Evolutionary conservation across 164 flowering plant species (phyloP).

Genomic region (Nymphaea colorata): DNA sequence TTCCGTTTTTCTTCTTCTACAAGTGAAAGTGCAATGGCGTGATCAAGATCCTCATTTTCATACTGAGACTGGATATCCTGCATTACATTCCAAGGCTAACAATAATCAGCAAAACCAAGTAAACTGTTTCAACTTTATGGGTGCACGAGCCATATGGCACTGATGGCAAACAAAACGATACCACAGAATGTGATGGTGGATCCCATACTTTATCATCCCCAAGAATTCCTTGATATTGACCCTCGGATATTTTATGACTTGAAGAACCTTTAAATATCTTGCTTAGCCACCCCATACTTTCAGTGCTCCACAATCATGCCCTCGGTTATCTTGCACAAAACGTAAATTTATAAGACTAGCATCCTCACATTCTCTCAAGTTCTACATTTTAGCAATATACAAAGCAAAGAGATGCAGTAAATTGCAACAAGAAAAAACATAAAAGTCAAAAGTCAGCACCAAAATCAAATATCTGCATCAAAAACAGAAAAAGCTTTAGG

Average conservation of each 20-base stretch:
- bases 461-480: too few species aligned
- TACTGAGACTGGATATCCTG: slow-evolving; percentile 47
- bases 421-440: too few species aligned
- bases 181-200: slow-evolving; percentile 43
- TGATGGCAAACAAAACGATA: slow-evolving; percentile 8
- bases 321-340: neutral
- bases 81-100: slow-evolving; percentile 7
- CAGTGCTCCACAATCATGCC: neutral
- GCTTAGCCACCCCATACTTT: slow-evolving; percentile 3
- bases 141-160: neutral
- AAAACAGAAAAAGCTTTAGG: too few species aligned
- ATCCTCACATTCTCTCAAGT: too few species aligned
- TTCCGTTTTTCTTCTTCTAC: slow-evolving; percentile 59
- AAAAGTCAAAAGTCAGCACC: too few species aligned
- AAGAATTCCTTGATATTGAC: slow-evolving; percentile 35
- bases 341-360: too few species aligned
- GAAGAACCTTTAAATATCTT: slow-evolving; percentile 12
- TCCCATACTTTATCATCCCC: slow-evolving; percentile 33
- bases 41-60: slow-evolving; percentile 73
- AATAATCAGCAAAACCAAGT: neutral
- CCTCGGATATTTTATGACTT: slow-evolving; percentile 10
- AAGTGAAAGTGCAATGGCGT: slow-evolving; percentile 79
- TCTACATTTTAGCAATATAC: too few species aligned
- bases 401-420: too few species aligned
- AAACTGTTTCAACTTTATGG: neutral